phyloP scores from a whole-genome alignment of 1,284 basidiomycete species.

The Malassezia restricta region DNA sequence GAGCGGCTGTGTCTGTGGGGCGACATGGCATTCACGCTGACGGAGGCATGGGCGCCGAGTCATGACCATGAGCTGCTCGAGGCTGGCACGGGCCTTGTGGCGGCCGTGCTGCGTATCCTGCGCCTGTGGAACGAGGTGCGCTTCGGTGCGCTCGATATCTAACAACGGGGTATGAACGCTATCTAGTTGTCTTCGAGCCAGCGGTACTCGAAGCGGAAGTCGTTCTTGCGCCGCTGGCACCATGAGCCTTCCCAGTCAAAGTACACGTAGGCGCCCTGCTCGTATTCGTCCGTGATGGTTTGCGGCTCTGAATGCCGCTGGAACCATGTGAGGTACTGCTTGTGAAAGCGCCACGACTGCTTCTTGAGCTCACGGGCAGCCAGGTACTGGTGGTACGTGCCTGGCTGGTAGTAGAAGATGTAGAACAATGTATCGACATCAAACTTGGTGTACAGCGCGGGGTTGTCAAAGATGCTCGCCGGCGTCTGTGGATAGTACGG shows the following conservation, averaged over 20 bases:
- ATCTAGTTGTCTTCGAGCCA: slow-evolving; percentile 40
- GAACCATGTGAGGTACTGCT: slow-evolving; percentile 99
- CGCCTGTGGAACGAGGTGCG: slow-evolving; percentile 16
- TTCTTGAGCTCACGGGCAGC: slow-evolving; percentile 94
- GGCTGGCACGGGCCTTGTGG: slow-evolving; percentile 20
- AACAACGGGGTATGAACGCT: not conserved
- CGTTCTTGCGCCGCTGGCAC: slow-evolving; percentile 95
- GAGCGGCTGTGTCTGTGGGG: slow-evolving; percentile 14
- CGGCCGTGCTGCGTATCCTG: slow-evolving; percentile 19
- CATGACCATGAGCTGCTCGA: slow-evolving; percentile 25
- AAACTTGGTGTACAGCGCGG: slow-evolving; percentile 76
- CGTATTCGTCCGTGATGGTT: slow-evolving; percentile 97
- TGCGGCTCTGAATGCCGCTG: slow-evolving; percentile 97
- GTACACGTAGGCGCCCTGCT: slow-evolving; percentile 68
- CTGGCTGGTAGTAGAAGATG: slow-evolving; percentile 95
- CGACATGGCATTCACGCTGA: slow-evolving; percentile 20
- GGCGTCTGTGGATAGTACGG: slow-evolving; percentile 87
- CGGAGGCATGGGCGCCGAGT: slow-evolving; percentile 22
- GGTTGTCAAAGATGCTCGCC: slow-evolving; percentile 66
- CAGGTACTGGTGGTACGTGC: slow-evolving; percentile 94
- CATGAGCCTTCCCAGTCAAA: slow-evolving; percentile 52
- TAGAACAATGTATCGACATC: slow-evolving; percentile 97
- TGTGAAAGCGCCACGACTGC: slow-evolving; percentile 98
- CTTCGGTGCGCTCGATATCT: slow-evolving; percentile 10
- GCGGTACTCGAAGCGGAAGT: slow-evolving; percentile 63